phyloP scores from a whole-genome alignment of 2,329 filamentous ascomycete species.

The Pseudogymnoascus sp. region DNA sequence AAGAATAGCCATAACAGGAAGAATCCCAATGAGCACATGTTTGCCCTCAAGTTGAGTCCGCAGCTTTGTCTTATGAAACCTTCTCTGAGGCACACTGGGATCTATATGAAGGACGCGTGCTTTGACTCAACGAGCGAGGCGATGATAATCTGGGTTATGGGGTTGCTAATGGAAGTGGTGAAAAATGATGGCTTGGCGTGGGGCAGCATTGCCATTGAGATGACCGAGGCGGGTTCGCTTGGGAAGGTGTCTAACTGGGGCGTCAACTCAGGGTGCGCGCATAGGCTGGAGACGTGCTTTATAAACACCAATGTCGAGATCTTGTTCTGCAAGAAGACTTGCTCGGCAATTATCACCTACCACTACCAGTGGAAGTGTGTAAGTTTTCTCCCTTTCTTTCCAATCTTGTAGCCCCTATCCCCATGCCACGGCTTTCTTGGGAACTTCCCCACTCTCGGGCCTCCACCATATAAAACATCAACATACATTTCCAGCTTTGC shows the following conservation, averaged over 20 bases:
- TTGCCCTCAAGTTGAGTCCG: not conserved
- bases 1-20: conserved; percentile 1
- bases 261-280: not conserved
- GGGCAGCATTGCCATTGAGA: not conserved
- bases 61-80: not conserved
- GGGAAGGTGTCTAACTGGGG: not conserved
- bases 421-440: not conserved
- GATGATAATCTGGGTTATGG: not conserved
- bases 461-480: not conserved
- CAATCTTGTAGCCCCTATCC: not conserved
- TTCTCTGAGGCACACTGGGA: not conserved
- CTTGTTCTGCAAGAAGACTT: not conserved
- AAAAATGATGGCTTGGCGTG: not conserved
- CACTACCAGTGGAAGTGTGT: conserved; percentile 8
- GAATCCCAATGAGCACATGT: not conserved
- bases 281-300: not conserved
- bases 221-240: not conserved
- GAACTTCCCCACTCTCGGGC: not conserved
- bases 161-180: not conserved
- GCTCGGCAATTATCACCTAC: not conserved
- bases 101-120: not conserved
- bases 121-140: not conserved
- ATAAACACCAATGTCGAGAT: not conserved
- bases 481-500: not conserved
- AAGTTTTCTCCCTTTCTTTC: not conserved